Conservation (phyloP, 345 rosid species). For the Carallia brachiata region DNA sequence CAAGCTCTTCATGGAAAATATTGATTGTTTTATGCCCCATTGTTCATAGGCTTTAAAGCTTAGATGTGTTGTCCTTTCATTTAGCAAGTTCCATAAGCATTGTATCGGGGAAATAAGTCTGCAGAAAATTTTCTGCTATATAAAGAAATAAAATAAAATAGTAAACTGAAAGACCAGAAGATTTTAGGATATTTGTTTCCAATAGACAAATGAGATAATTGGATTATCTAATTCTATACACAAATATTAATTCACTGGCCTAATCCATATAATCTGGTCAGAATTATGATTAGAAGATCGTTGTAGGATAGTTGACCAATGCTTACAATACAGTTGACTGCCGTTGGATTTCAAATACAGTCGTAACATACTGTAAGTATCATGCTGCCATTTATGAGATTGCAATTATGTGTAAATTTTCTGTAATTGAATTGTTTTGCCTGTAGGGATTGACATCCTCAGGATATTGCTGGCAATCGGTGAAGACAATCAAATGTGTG, state of each 20-base stretch:
- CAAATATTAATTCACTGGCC: neutral
- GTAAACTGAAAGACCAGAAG: too few species aligned
- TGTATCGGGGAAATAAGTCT: too few species aligned
- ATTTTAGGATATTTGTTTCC: too few species aligned
- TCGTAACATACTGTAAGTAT: conserved; percentile 1
- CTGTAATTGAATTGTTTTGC: neutral
- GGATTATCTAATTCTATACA: too few species aligned
- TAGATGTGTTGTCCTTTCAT: neutral
- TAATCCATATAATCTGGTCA: neutral
- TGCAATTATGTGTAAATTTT: neutral
- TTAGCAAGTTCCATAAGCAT: neutral
- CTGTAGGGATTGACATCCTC: conserved; percentile 79
- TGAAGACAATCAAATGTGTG: conserved; percentile 73
- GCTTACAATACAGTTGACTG: neutral
- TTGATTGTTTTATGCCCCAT: neutral
- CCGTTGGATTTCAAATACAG: neutral
- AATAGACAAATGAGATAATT: too few species aligned
- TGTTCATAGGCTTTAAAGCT: neutral
- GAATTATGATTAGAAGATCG: neutral
- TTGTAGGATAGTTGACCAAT: neutral
- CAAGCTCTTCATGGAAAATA: neutral
- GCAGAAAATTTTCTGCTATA: too few species aligned
- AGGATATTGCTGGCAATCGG: conserved; percentile 79
- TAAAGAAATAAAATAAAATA: too few species aligned
- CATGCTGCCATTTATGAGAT: conserved; percentile 1